Evolutionary conservation across 306 rosid species (phyloP), one percentile per base, ranked within the genome.

Genomic region (Hippophae rhamnoides): DNA sequence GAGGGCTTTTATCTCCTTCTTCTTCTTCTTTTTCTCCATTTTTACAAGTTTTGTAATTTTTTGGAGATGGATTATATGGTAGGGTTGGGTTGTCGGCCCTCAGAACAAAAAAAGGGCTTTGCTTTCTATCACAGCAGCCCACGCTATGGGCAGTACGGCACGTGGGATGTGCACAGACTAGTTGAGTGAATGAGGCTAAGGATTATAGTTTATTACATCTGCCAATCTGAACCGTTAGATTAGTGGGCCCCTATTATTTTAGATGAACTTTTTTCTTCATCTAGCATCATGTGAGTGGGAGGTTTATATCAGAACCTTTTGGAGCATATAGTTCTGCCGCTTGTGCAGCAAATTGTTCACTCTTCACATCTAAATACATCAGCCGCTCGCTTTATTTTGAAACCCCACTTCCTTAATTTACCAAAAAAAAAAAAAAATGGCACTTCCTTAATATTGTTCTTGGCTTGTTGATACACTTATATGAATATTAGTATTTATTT

Each of bases 141-240:
- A 75, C 74, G 82, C 80, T 65, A 49, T 54, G 55, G 81, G 79
- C 77, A 81, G 86, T 70, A 62, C 61, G 79, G 88, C 97, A 90
- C 90, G 89, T 90, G 89, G 89, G 81, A 75, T 67, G 71, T 82
- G 54, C 71, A 54, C 71, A 67, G 68, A 48, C 54, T 26, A 45
- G 38, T 31, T 31, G 38, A 31, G 3, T 31, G 38, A 31, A 70
- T 58, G 80, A 76, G 84, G 58, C 78, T 79, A 58, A 62, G 52
- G 75, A 76, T 75, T 51, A 84, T 78, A 74, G 71, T 72, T 68
- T 25, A 67, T 72, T 41, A 49, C 57, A 69, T 67, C 76, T 64
- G 75, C 70, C 73, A 64, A 74, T 67, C 14, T 44, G 69, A 66
- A 7, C 71, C 67, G 53, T 76, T 47, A 52, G 64, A 13, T 67